Percentiles rank a stretch among this genome's conserved stretches.
phyloP scores from a whole-genome alignment of 192 early-diverging fungal species.

The Coemansia sp. region DNA sequence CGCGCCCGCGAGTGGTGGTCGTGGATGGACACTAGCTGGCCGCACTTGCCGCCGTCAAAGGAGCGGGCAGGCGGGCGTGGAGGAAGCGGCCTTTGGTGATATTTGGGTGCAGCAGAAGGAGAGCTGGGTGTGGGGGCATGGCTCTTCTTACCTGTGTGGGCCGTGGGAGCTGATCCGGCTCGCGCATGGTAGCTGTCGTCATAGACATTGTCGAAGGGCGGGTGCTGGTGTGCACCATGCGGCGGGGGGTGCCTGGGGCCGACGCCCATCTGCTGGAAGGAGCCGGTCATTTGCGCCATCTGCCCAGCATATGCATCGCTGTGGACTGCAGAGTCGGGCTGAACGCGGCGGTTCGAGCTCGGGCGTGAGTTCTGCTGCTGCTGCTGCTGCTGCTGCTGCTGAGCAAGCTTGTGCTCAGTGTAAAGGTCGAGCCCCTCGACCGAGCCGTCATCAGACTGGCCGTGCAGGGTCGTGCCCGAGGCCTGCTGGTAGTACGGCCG shows the following conservation, averaged over 20 bases:
- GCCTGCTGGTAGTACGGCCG: slow-evolving; percentile 22
- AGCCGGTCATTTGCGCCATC: background rate
- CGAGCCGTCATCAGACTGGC: slow-evolving; percentile 2
- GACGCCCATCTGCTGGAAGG: slow-evolving; percentile 27
- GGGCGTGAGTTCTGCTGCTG: background rate
- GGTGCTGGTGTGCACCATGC: slow-evolving; percentile 19
- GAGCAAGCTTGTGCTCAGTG: slow-evolving; percentile 1
- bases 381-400: slow-evolving; percentile 2
- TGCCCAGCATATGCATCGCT: slow-evolving; percentile 1
- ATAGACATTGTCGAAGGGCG: slow-evolving; percentile 31
- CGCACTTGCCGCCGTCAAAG: background rate
- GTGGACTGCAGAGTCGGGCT: slow-evolving; percentile 10
- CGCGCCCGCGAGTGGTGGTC: background rate
- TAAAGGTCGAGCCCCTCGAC: slow-evolving; percentile 8
- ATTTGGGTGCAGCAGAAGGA: background rate
- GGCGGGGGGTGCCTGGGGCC: slow-evolving; percentile 1
- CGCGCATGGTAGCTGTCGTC: slow-evolving; percentile 33
- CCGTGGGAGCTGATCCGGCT: slow-evolving; percentile 7
- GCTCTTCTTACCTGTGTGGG: slow-evolving; percentile 33
- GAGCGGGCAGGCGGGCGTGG: background rate
- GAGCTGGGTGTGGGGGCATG: background rate
- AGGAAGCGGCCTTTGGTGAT: background rate
- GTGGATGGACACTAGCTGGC: background rate
- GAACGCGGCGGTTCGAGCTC: background rate
- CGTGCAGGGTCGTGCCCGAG: background rate